These are phyloP conservation scores for Microsporum canis DNA, from an alignment of 2,329 filamentous ascomycete species.

Conservation along the genomic window DNA sequence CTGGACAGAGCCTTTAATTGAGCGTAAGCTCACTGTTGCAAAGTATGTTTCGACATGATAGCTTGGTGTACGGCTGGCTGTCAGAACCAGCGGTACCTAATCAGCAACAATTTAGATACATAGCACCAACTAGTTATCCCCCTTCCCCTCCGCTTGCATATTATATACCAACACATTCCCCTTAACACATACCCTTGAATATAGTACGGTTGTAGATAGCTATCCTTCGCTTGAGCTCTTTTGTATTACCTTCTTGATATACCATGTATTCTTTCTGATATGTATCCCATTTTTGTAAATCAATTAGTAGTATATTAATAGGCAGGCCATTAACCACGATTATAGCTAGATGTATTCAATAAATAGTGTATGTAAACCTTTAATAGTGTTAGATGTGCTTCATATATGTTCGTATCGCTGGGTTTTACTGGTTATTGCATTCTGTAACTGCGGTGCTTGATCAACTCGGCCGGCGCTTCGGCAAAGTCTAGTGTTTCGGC, in stretches of 20 bases:
- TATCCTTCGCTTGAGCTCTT: background rate
- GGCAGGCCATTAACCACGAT: background rate
- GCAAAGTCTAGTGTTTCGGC: background rate
- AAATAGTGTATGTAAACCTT: too few relatives aligned
- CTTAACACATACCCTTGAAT: slow-evolving; percentile 1
- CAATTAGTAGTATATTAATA: background rate
- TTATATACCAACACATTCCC: background rate
- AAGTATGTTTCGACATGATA: slow-evolving; percentile 53
- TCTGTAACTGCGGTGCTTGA: background rate
- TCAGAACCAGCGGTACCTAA: background rate
- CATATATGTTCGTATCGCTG: too few relatives aligned
- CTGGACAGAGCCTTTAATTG: slow-evolving; percentile 58
- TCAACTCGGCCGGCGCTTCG: background rate
- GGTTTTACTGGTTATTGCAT: too few relatives aligned
- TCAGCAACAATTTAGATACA: background rate
- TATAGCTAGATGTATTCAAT: background rate
- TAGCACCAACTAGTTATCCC: background rate
- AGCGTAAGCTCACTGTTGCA: slow-evolving; percentile 60
- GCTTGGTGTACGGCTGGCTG: background rate
- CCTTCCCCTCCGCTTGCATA: background rate
- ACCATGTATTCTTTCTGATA: background rate
- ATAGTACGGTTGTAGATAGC: background rate
- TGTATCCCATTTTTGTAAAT: background rate
- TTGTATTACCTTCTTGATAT: background rate
- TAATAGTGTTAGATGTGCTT: too few relatives aligned